Evolutionary conservation across 306 rosid species (phyloP), one percentile per base, ranked within the genome.

Genomic region (Vigna unguiculata): DNA sequence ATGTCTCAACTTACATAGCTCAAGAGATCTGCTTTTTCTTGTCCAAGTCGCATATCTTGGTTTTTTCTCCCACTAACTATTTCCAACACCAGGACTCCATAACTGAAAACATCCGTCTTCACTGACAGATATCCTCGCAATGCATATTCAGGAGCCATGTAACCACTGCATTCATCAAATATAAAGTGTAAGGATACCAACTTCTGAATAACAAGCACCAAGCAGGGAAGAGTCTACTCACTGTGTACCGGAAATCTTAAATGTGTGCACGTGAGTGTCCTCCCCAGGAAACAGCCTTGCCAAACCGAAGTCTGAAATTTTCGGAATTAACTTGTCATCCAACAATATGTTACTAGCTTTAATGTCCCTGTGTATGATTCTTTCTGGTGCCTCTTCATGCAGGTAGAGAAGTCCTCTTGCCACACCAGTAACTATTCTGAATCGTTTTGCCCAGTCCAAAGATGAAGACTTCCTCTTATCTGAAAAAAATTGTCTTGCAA

Each of bases 281-380:
- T 93, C 98, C 61, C 97, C 98, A 14, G 98, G 96, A 87, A 93
- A 93, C 46, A 93, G 88, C 74, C 97, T 89, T 1, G 98, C 98
- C 85, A 93, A 79, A 48, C 98, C 97, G 59, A 90, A 93, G 85
- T 91, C 97, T 11, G 98, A 83, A 51, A 93, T 93, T 79, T 93
- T 93, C 1, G 97, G 96, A 86, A 79, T 86, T 78, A 93, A 83
- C 19, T 90, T 72, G 69, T 87, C 98, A 24, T 91, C 96, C 51
- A 93, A 75, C 79, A 93, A 82, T 81, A 93, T 86, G 78, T 93
- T 93, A 79, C 98, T 90, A 7, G 98, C 98, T 74, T 93, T 93
- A 74, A 93, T 88, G 85, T 93, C 98, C 81, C 97, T 87, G 19
- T 93, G 98, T 76, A 93, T 91, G 63, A 93, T 90, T 77, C 97